Evolutionary conservation across 306 rosid species (phyloP), one percentile per base, ranked within the genome.

Genomic region (Cucurbita ficifolia): DNA sequence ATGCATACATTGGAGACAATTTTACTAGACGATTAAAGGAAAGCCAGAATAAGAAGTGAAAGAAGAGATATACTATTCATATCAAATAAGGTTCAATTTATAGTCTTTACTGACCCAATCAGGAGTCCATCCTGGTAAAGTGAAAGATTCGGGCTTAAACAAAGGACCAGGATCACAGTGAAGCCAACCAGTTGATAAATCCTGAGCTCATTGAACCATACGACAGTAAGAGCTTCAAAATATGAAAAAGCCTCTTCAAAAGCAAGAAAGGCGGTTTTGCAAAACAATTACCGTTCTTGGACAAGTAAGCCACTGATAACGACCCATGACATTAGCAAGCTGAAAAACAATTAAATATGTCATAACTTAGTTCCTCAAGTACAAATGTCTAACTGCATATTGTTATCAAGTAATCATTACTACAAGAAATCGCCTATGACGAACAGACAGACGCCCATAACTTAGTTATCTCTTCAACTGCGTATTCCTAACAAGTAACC

Each of bases 321-420:
- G 96, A 75, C 97, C 97, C 97, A 95, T 84, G 90, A 89, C 43
- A 71, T 84, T 82, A 45, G 99, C 99, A 78, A 95, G 96, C 99
- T 95, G 85, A 88, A 21, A 82, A 83, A 73, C 57, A 86, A 75
- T 68, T 75, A 63, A 33, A 77, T 12, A 49, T 29, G 22, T 16
- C 72, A 49, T 46, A 29, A 29, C 33, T 29, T 29, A 29, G 67
- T 51, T 70, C 72, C 35, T 19, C 13, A 69, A 36, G 39, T 16
- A 48, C 57, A 48, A 17, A 53, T 76, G 61, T 70, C 29, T 11
- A 14, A 46, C 56, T 1, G 14, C 73, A 14, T 10, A 76, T 24
- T 29, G 42, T 33, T 29, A 70, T 48, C 45, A 24, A 70, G 39
- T 14, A 70, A 70, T 49, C 43, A 70, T 24, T 29, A 29, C 43